These are phyloP conservation scores for Westerdykella sp. DNA, from an alignment of 2,329 filamentous ascomycete species.

Conservation along the genomic window DNA sequence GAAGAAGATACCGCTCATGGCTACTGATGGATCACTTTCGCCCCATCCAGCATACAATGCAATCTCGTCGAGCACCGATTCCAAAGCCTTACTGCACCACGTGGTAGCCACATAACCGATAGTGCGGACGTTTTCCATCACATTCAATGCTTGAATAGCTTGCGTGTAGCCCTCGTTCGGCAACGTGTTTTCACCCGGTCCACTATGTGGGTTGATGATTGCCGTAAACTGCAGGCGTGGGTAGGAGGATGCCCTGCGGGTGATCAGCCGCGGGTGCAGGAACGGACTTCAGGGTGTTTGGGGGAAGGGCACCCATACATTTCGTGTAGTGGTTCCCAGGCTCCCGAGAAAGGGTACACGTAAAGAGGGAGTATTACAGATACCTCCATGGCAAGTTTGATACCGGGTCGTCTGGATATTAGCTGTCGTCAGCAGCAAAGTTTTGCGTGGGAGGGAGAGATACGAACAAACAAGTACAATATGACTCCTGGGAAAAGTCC, in stretches of 20 bases:
- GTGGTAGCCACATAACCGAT: slow-evolving; percentile 48
- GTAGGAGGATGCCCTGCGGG: slow-evolving; percentile 21
- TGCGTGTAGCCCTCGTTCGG: slow-evolving; percentile 42
- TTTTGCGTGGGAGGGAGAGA: not conserved
- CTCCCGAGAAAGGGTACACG: slow-evolving; percentile 43
- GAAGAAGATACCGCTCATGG: slow-evolving; percentile 46
- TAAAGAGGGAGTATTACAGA: slow-evolving; percentile 46
- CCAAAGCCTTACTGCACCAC: slow-evolving; percentile 34
- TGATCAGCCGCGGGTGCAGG: slow-evolving; percentile 8
- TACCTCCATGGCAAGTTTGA: slow-evolving; percentile 8
- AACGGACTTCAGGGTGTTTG: slow-evolving; percentile 1
- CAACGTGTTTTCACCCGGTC: slow-evolving; percentile 39
- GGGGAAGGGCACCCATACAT: slow-evolving; percentile 28
- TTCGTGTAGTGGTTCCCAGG: slow-evolving; percentile 42
- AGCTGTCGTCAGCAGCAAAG: not conserved
- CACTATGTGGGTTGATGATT: slow-evolving; percentile 46
- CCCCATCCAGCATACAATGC: slow-evolving; percentile 43
- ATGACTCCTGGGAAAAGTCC: slow-evolving; percentile 1
- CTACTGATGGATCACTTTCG: slow-evolving; percentile 33
- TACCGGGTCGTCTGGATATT: not conserved
- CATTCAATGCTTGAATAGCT: slow-evolving; percentile 38
- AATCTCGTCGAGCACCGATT: slow-evolving; percentile 35
- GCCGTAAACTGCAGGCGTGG: slow-evolving; percentile 45
- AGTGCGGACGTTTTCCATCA: slow-evolving; percentile 44
- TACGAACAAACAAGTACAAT: not conserved